Evolutionary conservation across 768 basidiomycete species (phyloP).

Genomic region (Auriscalpium microsporum): DNA sequence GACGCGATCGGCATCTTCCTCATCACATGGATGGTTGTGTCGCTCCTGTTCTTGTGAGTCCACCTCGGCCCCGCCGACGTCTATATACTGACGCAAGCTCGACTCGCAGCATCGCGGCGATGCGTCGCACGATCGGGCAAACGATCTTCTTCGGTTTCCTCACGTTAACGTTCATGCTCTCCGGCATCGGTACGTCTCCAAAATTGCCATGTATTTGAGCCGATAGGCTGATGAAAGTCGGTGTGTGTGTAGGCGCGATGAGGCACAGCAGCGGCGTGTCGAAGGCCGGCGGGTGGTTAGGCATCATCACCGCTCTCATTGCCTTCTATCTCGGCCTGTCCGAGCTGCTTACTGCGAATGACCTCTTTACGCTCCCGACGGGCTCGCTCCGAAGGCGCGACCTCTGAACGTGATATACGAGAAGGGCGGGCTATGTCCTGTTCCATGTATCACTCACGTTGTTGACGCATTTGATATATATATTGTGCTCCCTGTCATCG

Average conservation of each 20-base stretch:
- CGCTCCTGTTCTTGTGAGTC: constrained; percentile 58
- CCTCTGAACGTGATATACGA: no score
- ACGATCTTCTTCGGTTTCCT: constrained; percentile 47
- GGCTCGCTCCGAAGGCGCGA: constrained; percentile 15
- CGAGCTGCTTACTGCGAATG: constrained; percentile 30
- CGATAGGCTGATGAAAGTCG: no score
- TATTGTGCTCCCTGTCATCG: no score
- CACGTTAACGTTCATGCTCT: constrained; percentile 41
- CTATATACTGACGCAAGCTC: not conserved
- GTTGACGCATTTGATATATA: no score
- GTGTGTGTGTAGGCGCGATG: no score
- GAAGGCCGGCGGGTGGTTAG: constrained; percentile 38
- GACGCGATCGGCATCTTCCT: constrained; percentile 71
- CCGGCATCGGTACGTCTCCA: constrained; percentile 29
- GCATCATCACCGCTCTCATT: constrained; percentile 37
- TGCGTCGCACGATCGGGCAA: constrained; percentile 42
- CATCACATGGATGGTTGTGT: constrained; percentile 64
- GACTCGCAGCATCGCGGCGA: constrained; percentile 34
- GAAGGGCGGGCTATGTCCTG: no score
- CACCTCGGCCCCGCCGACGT: not conserved
- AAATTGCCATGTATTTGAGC: not conserved
- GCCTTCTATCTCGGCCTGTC: constrained; percentile 39
- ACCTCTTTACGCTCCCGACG: constrained; percentile 33
- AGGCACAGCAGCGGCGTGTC: not conserved
- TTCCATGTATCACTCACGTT: no score